These are phyloP conservation scores for Phytophthora aleatoria DNA, from an alignment of 352 stramenopile genomes.

Conservation along the genomic window DNA sequence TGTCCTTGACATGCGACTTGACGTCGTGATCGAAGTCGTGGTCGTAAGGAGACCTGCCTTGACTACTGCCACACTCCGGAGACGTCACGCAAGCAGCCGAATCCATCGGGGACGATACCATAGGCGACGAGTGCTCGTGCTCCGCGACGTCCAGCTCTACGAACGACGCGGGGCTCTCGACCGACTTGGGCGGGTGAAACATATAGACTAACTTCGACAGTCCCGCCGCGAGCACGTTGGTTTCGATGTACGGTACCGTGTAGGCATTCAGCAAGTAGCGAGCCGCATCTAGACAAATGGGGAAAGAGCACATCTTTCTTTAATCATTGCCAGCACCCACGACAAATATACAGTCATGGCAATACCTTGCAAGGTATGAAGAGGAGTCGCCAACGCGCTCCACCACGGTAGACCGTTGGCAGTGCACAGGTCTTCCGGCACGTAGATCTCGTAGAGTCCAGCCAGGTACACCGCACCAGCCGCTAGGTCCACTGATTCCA, in stretches of 20 bases:
- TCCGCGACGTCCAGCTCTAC: constrained; percentile 50
- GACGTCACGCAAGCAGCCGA: constrained; percentile 76
- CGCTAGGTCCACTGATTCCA: constrained; percentile 70
- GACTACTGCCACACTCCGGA: constrained; percentile 70
- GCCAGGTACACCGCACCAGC: constrained; percentile 85
- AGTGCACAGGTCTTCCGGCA: constrained; percentile 66
- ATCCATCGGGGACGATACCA: constrained; percentile 64
- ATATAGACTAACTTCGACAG: constrained; percentile 78
- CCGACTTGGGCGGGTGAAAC: constrained; percentile 63
- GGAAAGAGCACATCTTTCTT: constrained; percentile 55
- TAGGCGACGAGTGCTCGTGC: constrained; percentile 38
- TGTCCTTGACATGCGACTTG: constrained; percentile 52
- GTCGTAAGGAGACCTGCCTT: constrained; percentile 72
- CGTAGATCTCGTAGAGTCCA: constrained; percentile 82
- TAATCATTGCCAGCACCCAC: constrained; percentile 60
- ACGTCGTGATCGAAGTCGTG: constrained; percentile 79
- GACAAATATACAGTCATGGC: constrained; percentile 43
- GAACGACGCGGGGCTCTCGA: constrained; percentile 58
- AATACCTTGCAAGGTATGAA: constrained; percentile 86
- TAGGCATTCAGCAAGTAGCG: constrained; percentile 80
- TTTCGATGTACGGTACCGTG: constrained; percentile 78
- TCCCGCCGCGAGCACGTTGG: constrained; percentile 68
- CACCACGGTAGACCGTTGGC: constrained; percentile 68
- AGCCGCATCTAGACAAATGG: constrained; percentile 77
- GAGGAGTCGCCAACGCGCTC: constrained; percentile 64